Evolutionary conservation across 2,329 filamentous ascomycete species (phyloP).

Genomic region (Epichloe scottii): DNA sequence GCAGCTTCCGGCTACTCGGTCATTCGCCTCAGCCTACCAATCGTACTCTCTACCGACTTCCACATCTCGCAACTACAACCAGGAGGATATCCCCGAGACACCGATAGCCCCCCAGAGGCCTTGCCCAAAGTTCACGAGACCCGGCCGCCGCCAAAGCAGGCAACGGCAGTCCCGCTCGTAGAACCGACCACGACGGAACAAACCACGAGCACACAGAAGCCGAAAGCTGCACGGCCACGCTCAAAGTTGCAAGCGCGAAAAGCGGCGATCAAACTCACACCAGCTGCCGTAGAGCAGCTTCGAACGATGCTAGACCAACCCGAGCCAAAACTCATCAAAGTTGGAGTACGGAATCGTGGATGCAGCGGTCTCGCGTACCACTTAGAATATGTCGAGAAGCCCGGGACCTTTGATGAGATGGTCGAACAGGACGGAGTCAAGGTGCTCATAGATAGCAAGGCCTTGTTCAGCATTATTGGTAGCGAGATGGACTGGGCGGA

Average conservation of each 20-base stretch:
- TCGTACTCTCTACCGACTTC: slow-evolving; percentile 37
- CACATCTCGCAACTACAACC: slow-evolving; percentile 27
- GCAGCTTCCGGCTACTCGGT: slow-evolving; percentile 27
- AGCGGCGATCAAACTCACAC: slow-evolving; percentile 78
- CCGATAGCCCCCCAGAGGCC: slow-evolving; percentile 31
- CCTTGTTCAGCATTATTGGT: slow-evolving; percentile 93
- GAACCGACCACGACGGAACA: slow-evolving; percentile 4
- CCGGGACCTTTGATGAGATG: slow-evolving; percentile 75
- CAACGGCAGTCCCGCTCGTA: slow-evolving; percentile 9
- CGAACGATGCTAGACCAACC: slow-evolving; percentile 68
- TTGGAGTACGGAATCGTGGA: slow-evolving; percentile 86
- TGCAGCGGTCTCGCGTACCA: slow-evolving; percentile 92
- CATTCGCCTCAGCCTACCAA: slow-evolving; percentile 31
- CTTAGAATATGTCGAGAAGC: slow-evolving; percentile 88
- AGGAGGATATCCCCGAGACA: slow-evolving; percentile 32
- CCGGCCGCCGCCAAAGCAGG: slow-evolving; percentile 25
- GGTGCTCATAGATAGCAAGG: slow-evolving; percentile 94
- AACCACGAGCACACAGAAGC: slow-evolving; percentile 35
- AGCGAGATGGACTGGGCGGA: slow-evolving; percentile 99
- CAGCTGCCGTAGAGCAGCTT: slow-evolving; percentile 68
- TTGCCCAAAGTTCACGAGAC: slow-evolving; percentile 42
- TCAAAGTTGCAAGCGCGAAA: slow-evolving; percentile 53
- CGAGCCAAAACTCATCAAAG: slow-evolving; percentile 82
- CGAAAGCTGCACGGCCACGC: slow-evolving; percentile 33
- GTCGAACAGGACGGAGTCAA: slow-evolving; percentile 95